Conservation (phyloP, 2,329 filamentous ascomycete genomes). For the Pseudogymnoascus sp. region DNA sequence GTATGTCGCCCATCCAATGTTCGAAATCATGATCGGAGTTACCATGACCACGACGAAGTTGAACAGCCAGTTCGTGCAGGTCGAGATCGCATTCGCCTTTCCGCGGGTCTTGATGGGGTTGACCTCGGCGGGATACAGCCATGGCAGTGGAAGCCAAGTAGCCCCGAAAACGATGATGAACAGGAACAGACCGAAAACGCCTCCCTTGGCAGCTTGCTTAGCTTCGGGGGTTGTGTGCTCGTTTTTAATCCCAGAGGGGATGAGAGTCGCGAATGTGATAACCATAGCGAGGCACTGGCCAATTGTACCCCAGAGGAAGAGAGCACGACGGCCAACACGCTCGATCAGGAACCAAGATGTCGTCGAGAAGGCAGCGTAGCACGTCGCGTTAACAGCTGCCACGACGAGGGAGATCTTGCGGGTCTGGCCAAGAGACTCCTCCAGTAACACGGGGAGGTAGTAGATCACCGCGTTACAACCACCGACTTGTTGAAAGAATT, state of each 20-base stretch:
- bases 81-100: neutral
- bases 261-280: neutral
- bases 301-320: constrained; percentile 45
- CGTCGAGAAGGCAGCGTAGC: constrained; percentile 36
- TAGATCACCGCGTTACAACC: constrained; percentile 33
- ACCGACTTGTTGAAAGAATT: constrained; percentile 41
- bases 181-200: neutral
- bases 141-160: constrained; percentile 2
- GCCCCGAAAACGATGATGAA: constrained; percentile 3
- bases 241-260: neutral
- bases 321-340: constrained; percentile 54
- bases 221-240: neutral
- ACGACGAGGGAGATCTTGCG: neutral
- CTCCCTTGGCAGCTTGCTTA: neutral
- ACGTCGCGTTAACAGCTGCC: constrained; percentile 26
- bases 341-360: constrained; percentile 36
- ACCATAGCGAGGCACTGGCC: constrained; percentile 5
- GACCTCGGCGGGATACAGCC: constrained; percentile 5
- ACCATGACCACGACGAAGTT: constrained; percentile 8
- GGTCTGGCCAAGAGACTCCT: neutral
- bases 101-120: neutral
- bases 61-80: constrained; percentile 2
- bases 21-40: neutral
- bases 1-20: constrained; percentile 4
- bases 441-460: constrained; percentile 17